Evolutionary conservation across 1,139 yeast genomes (phyloP).

Genomic region (Saccharomyces hybrid): DNA sequence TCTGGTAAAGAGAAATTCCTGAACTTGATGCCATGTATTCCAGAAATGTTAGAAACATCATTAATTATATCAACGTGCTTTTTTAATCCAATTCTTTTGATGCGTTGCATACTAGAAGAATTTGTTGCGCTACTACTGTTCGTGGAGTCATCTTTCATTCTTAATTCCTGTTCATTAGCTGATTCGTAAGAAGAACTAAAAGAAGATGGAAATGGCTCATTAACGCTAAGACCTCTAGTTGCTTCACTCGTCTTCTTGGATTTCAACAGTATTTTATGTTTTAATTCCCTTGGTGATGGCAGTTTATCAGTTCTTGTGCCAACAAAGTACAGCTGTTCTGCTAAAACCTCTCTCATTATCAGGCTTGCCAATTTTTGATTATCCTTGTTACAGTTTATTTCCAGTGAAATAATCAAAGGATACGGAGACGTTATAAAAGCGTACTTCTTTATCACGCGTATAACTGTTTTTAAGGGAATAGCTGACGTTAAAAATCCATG

Average conservation of each 20-base stretch:
- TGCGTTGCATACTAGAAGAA: constrained; percentile 24
- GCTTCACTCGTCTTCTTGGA: constrained; percentile 50
- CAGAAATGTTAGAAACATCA: constrained; percentile 58
- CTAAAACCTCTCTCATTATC: constrained; percentile 49
- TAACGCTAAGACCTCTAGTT: neutral
- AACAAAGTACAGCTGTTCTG: constrained; percentile 41
- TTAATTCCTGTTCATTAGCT: constrained; percentile 16
- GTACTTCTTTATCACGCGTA: constrained; percentile 66
- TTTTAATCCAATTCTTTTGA: constrained; percentile 19
- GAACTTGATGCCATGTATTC: constrained; percentile 63
- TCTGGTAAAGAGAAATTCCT: constrained; percentile 80
- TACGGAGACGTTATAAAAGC: constrained; percentile 79
- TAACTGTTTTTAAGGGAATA: constrained; percentile 60
- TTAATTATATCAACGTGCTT: constrained; percentile 37
- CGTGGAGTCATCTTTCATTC: constrained; percentile 10
- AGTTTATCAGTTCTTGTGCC: constrained; percentile 28
- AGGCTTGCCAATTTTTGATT: constrained; percentile 55
- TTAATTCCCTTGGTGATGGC: constrained; percentile 69
- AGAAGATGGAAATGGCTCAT: constrained; percentile 8
- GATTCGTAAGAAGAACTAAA: constrained; percentile 23
- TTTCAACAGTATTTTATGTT: constrained; percentile 64
- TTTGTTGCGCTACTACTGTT: constrained; percentile 14
- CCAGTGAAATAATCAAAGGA: constrained; percentile 84
- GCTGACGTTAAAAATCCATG: constrained; percentile 86
- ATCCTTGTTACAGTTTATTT: constrained; percentile 62